Evolutionary conservation across 1,139 yeast species (phyloP).

Genomic region (Entelexis sorbosivorans): DNA sequence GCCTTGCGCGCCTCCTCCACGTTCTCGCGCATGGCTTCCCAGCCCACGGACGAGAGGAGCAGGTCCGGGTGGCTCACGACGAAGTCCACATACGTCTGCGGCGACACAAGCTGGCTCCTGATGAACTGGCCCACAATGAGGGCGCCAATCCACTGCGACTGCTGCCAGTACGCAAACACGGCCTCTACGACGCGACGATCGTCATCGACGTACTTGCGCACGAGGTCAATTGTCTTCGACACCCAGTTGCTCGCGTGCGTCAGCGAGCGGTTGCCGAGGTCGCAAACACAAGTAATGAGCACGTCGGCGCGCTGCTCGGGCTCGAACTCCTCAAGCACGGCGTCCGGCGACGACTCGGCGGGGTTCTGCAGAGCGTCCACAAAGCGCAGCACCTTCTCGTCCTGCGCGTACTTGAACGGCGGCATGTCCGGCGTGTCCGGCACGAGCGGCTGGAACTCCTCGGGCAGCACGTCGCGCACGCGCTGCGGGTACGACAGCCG

Average conservation of each 20-base stretch:
- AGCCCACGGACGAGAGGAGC: constrained; percentile 21
- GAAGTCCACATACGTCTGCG: constrained; percentile 30
- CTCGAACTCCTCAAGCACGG: constrained; percentile 31
- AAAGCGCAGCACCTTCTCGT: constrained; percentile 31
- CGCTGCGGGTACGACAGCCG: constrained; percentile 62
- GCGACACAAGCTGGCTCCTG: constrained; percentile 41
- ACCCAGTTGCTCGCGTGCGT: constrained; percentile 73
- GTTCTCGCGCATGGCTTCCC: constrained; percentile 18
- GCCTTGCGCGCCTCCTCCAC: constrained; percentile 6
- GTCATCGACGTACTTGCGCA: constrained; percentile 38
- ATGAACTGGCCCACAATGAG: constrained; percentile 38
- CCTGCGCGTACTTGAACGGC: constrained; percentile 33
- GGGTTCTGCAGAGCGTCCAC: constrained; percentile 29
- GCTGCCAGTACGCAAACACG: constrained; percentile 68
- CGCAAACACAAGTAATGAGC: constrained; percentile 61
- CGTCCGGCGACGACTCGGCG: constrained; percentile 24
- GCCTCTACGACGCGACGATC: constrained; percentile 26
- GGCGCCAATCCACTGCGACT: constrained; percentile 71
- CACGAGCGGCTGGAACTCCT: constrained; percentile 56
- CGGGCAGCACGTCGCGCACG: constrained; percentile 65
- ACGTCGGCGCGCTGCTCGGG: constrained; percentile 42
- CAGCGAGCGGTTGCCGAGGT: constrained; percentile 78
- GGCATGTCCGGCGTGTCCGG: constrained; percentile 39
- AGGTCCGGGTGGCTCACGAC: constrained; percentile 15
- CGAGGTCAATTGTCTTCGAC: constrained; percentile 43